Evolutionary conservation across 2,329 filamentous ascomycete species (phyloP).

Genomic region (Microsporum canis): DNA sequence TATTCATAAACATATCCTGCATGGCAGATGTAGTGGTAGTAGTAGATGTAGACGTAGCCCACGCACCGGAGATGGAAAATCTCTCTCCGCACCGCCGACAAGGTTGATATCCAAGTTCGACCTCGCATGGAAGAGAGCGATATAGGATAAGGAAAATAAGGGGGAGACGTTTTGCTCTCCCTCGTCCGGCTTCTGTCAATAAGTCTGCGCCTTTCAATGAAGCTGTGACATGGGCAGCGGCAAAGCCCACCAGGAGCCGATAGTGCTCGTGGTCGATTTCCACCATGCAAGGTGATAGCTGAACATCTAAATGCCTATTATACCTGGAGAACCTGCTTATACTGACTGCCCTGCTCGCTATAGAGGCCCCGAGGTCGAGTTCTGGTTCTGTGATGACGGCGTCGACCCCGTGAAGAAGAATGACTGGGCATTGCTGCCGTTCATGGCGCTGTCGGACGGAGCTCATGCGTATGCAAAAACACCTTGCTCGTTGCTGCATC

Average conservation of each 20-base stretch:
- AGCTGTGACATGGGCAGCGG: conserved; percentile 7
- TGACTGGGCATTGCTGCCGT: conserved; percentile 83
- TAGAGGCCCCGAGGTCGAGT: conserved; percentile 83
- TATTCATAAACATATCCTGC: too few species aligned
- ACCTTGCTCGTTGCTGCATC: neutral
- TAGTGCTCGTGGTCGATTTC: conserved; percentile 72
- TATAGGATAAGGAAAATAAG: neutral
- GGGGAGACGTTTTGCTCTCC: neutral
- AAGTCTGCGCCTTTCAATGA: neutral
- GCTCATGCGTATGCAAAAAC: conserved; percentile 65
- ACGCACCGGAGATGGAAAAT: neutral
- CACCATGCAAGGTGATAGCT: conserved; percentile 53
- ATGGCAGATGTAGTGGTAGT: too few species aligned
- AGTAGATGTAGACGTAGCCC: neutral
- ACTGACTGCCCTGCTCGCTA: conserved; percentile 2
- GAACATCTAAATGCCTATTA: too few species aligned
- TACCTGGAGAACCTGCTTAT: too few species aligned
- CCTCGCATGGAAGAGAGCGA: neutral
- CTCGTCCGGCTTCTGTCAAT: neutral
- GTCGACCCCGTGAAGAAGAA: conserved; percentile 69
- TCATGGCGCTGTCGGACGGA: conserved; percentile 93
- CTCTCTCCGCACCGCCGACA: neutral
- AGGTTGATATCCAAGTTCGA: neutral
- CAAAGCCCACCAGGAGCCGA: conserved; percentile 40
- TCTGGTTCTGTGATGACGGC: conserved; percentile 73